phyloP scores from a whole-genome alignment of 768 basidiomycete species.

The Naganishia vishniacii region DNA sequence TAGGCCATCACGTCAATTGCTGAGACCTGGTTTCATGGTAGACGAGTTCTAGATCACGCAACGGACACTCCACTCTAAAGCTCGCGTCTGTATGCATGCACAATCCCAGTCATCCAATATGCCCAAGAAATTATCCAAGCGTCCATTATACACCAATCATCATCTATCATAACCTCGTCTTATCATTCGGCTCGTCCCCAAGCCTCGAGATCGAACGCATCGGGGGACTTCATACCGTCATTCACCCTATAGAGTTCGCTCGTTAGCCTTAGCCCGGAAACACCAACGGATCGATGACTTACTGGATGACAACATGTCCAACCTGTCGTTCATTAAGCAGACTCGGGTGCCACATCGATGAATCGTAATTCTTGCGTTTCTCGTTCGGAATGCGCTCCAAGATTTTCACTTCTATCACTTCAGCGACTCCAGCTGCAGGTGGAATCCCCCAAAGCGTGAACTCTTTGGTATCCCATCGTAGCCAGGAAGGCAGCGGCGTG shows the following conservation, averaged over 20 bases:
- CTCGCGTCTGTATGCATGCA: too few relatives aligned
- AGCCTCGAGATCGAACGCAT: constrained; percentile 22
- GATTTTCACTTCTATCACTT: constrained; percentile 38
- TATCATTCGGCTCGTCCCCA: constrained; percentile 7
- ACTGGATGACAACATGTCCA: constrained; percentile 43
- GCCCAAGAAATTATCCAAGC: constrained; percentile 6
- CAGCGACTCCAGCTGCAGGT: constrained; percentile 32
- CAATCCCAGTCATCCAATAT: too few relatives aligned
- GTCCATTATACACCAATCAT: constrained; percentile 19
- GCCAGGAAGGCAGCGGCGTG: constrained; percentile 39
- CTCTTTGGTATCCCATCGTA: constrained; percentile 46
- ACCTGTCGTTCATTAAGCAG: constrained; percentile 45
- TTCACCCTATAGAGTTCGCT: constrained; percentile 1
- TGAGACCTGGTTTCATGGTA: too few relatives aligned
- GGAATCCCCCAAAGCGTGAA: constrained; percentile 49
- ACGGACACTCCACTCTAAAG: too few relatives aligned
- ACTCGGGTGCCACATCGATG: constrained; percentile 39
- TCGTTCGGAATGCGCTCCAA: constrained; percentile 42
- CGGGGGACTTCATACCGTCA: constrained; percentile 18
- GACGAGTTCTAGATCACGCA: too few relatives aligned
- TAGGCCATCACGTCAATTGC: too few relatives aligned
- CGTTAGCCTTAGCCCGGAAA: not conserved
- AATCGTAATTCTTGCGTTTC: constrained; percentile 39
- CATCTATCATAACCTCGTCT: constrained; percentile 1
- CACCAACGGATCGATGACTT: not conserved